Conservation (phyloP, 1,284 basidiomycete genomes). For the Trametes polyzona region DNA sequence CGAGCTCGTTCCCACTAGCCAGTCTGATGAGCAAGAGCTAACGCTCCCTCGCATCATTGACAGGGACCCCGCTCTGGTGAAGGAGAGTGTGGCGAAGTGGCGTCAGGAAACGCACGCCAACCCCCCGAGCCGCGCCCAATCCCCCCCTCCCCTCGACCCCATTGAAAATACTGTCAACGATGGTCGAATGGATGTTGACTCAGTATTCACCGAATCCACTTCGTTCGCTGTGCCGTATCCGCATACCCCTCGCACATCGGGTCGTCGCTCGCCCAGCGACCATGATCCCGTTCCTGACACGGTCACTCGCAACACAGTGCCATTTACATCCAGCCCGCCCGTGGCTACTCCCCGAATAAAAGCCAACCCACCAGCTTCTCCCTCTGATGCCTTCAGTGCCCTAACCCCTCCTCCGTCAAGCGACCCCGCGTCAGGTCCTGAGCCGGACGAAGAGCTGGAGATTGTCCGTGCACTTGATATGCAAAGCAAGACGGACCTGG, state of each 20-base stretch:
- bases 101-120: conserved; percentile 31
- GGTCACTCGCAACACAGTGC: conserved; percentile 2
- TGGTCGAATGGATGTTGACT: conserved; percentile 34
- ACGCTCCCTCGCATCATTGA: conserved; percentile 34
- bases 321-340: conserved; percentile 9
- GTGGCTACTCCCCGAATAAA: background rate
- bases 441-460: conserved; percentile 38
- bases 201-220: conserved; percentile 1
- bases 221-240: conserved; percentile 2
- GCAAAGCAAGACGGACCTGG: conserved; percentile 53
- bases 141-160: conserved; percentile 6
- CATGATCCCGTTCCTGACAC: conserved; percentile 1
- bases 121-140: conserved; percentile 10
- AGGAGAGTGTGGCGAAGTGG: conserved; percentile 48
- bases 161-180: conserved; percentile 12
- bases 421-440: conserved; percentile 31
- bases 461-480: conserved; percentile 42
- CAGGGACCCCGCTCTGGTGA: conserved; percentile 38
- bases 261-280: conserved; percentile 28
- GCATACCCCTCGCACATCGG: conserved; percentile 17
- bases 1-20: conserved; percentile 64
- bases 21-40: conserved; percentile 68
- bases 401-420: conserved; percentile 46
- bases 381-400: conserved; percentile 24
- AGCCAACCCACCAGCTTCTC: background rate